Conservation (phyloP, 805 yeast genomes). For the Starmera quercuum region DNA sequence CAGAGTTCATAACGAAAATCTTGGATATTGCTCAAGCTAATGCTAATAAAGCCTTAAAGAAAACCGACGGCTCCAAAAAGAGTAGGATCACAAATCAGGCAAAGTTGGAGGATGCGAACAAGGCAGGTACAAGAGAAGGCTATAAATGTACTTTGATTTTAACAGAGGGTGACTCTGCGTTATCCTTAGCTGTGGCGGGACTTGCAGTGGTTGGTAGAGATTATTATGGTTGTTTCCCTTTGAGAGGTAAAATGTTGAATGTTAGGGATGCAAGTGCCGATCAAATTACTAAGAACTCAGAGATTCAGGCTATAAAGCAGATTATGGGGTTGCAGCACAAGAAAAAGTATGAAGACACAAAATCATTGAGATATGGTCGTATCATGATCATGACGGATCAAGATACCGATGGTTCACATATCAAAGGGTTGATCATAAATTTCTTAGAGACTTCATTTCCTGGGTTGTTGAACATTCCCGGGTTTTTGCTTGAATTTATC, state of each 20-base stretch:
- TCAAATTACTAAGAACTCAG: slow-evolving; percentile 86
- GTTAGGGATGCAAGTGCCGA: slow-evolving; percentile 97
- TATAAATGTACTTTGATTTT: slow-evolving; percentile 85
- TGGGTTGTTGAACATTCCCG: slow-evolving; percentile 84
- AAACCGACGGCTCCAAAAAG: slow-evolving; percentile 82
- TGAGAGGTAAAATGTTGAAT: slow-evolving; percentile 89
- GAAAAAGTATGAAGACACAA: slow-evolving; percentile 67
- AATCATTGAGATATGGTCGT: slow-evolving; percentile 85
- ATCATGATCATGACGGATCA: slow-evolving; percentile 99
- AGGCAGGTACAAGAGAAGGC: slow-evolving; percentile 92
- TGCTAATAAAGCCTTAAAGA: slow-evolving; percentile 80
- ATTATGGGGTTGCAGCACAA: slow-evolving; percentile 94
- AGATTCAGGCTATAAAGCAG: slow-evolving; percentile 90
- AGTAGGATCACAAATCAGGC: slow-evolving; percentile 82
- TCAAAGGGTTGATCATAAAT: slow-evolving; percentile 90
- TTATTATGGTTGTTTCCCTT: slow-evolving; percentile 89
- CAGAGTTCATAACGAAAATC: slow-evolving; percentile 64
- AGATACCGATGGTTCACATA: slow-evolving; percentile 98
- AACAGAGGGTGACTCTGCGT: slow-evolving; percentile 97
- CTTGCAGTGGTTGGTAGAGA: slow-evolving; percentile 93
- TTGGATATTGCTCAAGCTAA: slow-evolving; percentile 80
- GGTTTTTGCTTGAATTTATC: slow-evolving; percentile 86
- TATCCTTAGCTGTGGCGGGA: slow-evolving; percentile 87
- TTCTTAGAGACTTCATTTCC: slow-evolving; percentile 92
- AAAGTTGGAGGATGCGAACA: slow-evolving; percentile 91